Evolutionary conservation across 2,329 filamentous ascomycete species (phyloP), one percentile per base, ranked within the genome.

Genomic region (Fusarium temperatum): DNA sequence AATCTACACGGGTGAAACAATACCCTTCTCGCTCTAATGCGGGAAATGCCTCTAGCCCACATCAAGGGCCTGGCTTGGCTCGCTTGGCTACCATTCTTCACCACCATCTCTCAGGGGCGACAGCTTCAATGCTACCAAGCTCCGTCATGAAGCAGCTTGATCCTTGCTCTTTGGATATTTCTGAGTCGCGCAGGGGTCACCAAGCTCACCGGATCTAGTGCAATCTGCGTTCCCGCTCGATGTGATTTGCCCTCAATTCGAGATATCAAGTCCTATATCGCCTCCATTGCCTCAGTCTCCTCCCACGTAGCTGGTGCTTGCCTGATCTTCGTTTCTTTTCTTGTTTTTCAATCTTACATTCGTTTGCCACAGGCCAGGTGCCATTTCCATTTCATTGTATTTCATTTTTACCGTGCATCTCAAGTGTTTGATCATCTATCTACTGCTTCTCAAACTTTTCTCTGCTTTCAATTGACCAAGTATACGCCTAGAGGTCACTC

Each of bases 281-380:
- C 72, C 72, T 70, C 72, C 55, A 48, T 53, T 38, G 35, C 48
- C n/a, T 45, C 38, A 53, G 35, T 41, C 55, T 57, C 54, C 53
- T 71, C 47, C 55, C 58, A 57, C 39, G 41, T 41, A 63, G 48
- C 51, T 47, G 63, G 68, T 54, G 56, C 45, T 66, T 60, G 51
- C 65, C 65, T 68, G 59, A 72, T 72, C 59, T 72, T 71, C 56
- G 48, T 68, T 68, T 68, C 63, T 45, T 56, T 72, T 64, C 67
- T 72, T 68, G 47, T 50, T 59, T 69, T 55, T 70, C 59, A 36
- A 69, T 70, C 56, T 61, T 55, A 63, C 66, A 45, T 74, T 68
- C 63, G 70, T 67, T 74, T 75, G 63, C 57, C 62, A 60, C 59
- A 73, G 72, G 72, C 72, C 72, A 75, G 72, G 72, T 59, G 72